Base-by-base conservation (phyloP, 257 asterid genomes). In the Cinchona pubescens region DNA sequence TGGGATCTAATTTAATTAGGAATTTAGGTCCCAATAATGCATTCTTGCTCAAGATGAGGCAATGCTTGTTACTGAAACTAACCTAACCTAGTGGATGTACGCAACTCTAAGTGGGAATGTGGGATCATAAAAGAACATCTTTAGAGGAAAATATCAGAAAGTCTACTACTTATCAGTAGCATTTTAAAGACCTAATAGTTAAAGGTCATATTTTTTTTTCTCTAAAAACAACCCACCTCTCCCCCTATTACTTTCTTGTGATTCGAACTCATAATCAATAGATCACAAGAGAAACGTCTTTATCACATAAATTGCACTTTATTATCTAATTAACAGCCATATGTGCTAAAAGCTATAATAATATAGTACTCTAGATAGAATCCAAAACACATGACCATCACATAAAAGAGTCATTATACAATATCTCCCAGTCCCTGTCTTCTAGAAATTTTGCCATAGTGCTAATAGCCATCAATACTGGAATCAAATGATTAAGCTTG, bases 61-160 rank as follows among this genome's bases (percentile, higher is more conserved):
- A 64, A 64, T 42, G 32, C 51, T 65, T 42, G 37, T 53, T 38
- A 12, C 67, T 49, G 75, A 64, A 77, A 80, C 71, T 83, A 69
- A 82, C 79, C 64, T 81, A 69, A 80, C 78, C 79, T 72, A 79
- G 77, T 82, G 85, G 85, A 51, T 73, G 73, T 67, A 69, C 9
- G 32, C 73, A 81, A 53, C 79, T 58, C 73, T 68, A 75, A 71
- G 79, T 75, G 86, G 87, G 80, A 83, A 75, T 68, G 79, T 75
- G 86, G 87, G 80, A 83, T 83, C 83, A 76, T 75, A 21, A 40
- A 72, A 59, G 60, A 56, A 9, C 62, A 29, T 23, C 63, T 53
- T 8, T 21, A 29, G 34, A 32, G 7, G 6, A 76, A 76, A 55
- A 19, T 3, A n/a, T 56, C 37, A 64, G 42, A 46, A 23, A 10